Conservation (phyloP, 345 rosid species). For the Gynandropsis gynandra region DNA sequence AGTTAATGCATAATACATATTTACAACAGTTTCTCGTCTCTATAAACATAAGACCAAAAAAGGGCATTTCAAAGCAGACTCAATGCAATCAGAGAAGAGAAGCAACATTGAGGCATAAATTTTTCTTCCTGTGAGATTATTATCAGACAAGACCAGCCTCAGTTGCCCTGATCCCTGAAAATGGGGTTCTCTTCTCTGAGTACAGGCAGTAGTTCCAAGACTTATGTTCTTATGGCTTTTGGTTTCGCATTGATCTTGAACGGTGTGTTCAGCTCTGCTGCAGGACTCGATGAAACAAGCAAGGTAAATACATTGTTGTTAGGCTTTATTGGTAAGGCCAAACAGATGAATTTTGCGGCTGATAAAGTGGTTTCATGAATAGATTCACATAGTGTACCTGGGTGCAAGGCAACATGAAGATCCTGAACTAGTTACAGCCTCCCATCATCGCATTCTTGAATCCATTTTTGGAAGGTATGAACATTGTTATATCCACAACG, state of each 20-base stretch:
- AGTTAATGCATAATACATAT: slow-evolving; percentile 6
- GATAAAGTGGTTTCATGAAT: not conserved
- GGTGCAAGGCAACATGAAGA: slow-evolving; percentile 47
- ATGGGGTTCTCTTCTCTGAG: slow-evolving; percentile 15
- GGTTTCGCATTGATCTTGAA: slow-evolving; percentile 15
- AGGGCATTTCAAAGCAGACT: slow-evolving; percentile 2
- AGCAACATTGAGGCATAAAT: slow-evolving; percentile 9
- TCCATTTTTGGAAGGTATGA: slow-evolving; percentile 28
- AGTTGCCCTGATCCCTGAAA: not conserved
- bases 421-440: slow-evolving; percentile 33
- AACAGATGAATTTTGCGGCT: not conserved
- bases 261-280: slow-evolving; percentile 3
- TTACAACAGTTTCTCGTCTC: not conserved
- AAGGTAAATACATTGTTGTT: slow-evolving; percentile 8
- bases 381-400: slow-evolving; percentile 59
- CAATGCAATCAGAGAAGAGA: slow-evolving; percentile 10
- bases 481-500: not conserved
- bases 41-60: slow-evolving; percentile 3
- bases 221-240: slow-evolving; percentile 7
- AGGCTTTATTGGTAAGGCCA: not conserved
- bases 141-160: too few relatives aligned
- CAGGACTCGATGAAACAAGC: slow-evolving; percentile 3
- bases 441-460: slow-evolving; percentile 59
- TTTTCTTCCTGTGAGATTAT: too few relatives aligned
- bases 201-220: slow-evolving; percentile 14